Conservation (phyloP, 2,329 filamentous ascomycete species). For the Penicillium hesseltinei region DNA sequence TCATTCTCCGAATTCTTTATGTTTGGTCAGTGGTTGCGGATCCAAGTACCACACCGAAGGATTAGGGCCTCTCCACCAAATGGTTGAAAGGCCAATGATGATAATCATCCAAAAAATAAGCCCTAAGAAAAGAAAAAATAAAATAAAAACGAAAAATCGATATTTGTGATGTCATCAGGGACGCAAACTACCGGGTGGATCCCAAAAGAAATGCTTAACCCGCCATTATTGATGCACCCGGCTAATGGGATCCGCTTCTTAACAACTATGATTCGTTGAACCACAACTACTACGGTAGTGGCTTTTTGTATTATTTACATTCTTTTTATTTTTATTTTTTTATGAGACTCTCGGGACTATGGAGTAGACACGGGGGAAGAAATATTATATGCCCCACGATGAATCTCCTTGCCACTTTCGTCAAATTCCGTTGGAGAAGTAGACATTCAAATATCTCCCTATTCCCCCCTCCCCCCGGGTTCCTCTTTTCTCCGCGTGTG, state of each 20-base stretch:
- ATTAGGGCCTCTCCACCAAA: neutral
- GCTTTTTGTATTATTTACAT: neutral
- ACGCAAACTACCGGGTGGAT: constrained; percentile 17
- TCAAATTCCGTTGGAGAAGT: constrained; percentile 9
- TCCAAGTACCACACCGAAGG: neutral
- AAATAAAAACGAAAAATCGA: neutral
- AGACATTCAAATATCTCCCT: constrained; percentile 32
- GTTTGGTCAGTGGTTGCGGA: neutral
- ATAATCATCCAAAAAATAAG: neutral
- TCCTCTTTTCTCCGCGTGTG: constrained; percentile 14
- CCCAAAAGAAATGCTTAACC: constrained; percentile 31
- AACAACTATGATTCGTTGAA: constrained; percentile 17
- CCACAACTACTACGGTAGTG: neutral
- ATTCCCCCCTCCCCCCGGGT: constrained; percentile 14
- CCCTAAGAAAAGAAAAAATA: neutral
- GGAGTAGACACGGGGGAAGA: constrained; percentile 9
- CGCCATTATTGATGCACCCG: constrained; percentile 33
- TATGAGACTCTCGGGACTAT: neutral
- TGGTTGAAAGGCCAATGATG: neutral
- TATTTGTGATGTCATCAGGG: constrained; percentile 26
- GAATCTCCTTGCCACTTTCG: constrained; percentile 23
- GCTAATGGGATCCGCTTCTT: constrained; percentile 18
- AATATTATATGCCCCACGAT: constrained; percentile 20
- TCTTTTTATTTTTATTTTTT: neutral
- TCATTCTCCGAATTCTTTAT: neutral